Conservation (phyloP, 2,329 filamentous ascomycete genomes). For the Nigrospora osmanthi region DNA sequence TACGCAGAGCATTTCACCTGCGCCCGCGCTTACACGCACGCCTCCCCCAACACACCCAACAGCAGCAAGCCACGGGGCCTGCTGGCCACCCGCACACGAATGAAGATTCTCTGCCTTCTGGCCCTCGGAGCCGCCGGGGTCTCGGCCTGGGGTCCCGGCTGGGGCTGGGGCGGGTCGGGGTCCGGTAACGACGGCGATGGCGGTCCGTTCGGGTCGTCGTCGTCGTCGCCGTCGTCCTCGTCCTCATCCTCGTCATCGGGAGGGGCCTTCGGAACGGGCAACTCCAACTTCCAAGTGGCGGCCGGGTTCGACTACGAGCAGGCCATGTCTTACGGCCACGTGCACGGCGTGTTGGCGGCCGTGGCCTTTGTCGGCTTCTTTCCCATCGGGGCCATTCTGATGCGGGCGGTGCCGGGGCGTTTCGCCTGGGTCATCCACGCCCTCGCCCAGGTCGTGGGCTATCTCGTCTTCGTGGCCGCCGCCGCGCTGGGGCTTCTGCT, state of each 20-base stretch:
- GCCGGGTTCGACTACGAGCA: conserved; percentile 17
- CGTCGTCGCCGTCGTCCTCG: not conserved
- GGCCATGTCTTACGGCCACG: conserved; percentile 21
- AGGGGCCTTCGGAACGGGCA: too few relatives aligned
- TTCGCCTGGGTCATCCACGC: conserved; percentile 30
- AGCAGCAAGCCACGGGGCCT: too few relatives aligned
- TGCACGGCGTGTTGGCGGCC: conserved; percentile 33
- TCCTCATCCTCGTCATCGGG: too few relatives aligned
- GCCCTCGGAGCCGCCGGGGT: not conserved
- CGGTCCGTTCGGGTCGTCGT: not conserved
- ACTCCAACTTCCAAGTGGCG: not conserved
- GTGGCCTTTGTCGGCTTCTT: conserved; percentile 34
- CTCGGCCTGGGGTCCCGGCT: not conserved
- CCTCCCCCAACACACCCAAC: too few relatives aligned
- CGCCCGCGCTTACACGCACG: too few relatives aligned
- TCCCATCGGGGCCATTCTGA: conserved; percentile 32
- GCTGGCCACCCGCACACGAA: too few relatives aligned
- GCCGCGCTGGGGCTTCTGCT: conserved; percentile 35
- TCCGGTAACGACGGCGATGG: not conserved
- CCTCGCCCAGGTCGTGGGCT: conserved; percentile 27
- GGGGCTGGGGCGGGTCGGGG: not conserved
- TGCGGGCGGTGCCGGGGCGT: conserved; percentile 28
- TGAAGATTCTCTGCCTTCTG: too few relatives aligned
- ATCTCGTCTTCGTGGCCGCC: conserved; percentile 27
- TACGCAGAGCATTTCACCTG: too few relatives aligned